phyloP scores from a whole-genome alignment of 2,329 filamentous ascomycete species.

The Claviceps capensis region DNA sequence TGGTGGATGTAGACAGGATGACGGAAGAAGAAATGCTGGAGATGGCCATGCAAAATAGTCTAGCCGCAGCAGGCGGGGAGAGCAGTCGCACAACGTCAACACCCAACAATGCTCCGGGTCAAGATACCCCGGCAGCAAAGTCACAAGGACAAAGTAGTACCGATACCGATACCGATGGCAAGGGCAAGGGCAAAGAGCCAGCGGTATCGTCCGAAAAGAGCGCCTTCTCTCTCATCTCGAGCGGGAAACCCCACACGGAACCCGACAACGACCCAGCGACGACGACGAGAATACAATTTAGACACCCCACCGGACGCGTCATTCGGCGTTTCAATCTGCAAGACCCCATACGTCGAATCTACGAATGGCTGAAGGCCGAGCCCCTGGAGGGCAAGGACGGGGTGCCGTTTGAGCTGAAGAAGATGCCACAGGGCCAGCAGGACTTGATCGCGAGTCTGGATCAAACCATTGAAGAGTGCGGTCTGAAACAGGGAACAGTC shows the following conservation, averaged over 20 bases:
- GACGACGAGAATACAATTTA: slow-evolving; percentile 84
- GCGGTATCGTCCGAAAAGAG: slow-evolving; percentile 25
- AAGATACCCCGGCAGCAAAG: slow-evolving; percentile 79
- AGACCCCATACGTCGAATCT: slow-evolving; percentile 71
- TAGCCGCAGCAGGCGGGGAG: slow-evolving; percentile 36
- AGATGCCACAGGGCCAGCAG: slow-evolving; percentile 54
- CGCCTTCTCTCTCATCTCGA: slow-evolving; percentile 58
- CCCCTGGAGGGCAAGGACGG: slow-evolving; percentile 70
- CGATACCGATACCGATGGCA: slow-evolving; percentile 34
- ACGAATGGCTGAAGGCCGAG: slow-evolving; percentile 91
- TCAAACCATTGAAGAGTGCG: slow-evolving; percentile 62
- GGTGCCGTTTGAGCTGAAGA: slow-evolving; percentile 73
- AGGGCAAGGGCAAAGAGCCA: slow-evolving; percentile 42
- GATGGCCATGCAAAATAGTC: slow-evolving; percentile 80
- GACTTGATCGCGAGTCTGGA: slow-evolving; percentile 70
- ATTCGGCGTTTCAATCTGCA: slow-evolving; percentile 71
- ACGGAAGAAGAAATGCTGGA: slow-evolving; percentile 96
- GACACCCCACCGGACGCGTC: slow-evolving; percentile 69
- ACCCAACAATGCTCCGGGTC: slow-evolving; percentile 56
- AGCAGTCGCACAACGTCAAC: slow-evolving; percentile 23
- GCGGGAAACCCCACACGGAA: slow-evolving; percentile 60
- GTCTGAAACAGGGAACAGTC: slow-evolving; percentile 82
- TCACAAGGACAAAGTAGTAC: slow-evolving; percentile 23
- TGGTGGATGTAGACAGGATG: slow-evolving; percentile 71
- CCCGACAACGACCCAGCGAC: slow-evolving; percentile 56